phyloP scores from a whole-genome alignment of 768 basidiomycete species.

The Leccinum subgranulosum region DNA sequence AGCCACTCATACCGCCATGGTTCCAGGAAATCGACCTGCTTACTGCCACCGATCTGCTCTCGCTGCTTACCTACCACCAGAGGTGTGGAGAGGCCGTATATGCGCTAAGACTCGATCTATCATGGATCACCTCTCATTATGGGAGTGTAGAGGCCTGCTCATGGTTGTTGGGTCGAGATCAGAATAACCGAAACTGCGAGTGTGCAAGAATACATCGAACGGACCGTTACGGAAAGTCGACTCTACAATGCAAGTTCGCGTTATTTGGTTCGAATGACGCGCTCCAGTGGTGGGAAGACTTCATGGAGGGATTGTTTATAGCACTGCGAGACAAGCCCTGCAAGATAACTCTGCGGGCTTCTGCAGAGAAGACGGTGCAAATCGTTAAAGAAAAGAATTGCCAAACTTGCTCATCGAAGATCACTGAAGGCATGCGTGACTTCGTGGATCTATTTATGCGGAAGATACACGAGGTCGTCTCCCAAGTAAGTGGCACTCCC shows the following conservation, averaged over 20 bases:
- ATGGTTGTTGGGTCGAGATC: neutral
- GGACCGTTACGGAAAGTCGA: neutral
- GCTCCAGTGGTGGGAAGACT: constrained; percentile 23
- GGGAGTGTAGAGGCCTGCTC: neutral
- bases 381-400: neutral
- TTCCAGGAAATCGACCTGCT: constrained; percentile 28
- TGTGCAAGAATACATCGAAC: neutral
- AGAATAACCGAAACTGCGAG: neutral
- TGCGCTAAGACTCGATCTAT: neutral
- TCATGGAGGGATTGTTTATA: constrained; percentile 11
- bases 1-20: constrained; percentile 20
- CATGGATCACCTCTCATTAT: constrained; percentile 13
- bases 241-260: neutral
- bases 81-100: constrained; percentile 12
- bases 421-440: neutral
- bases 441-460: neutral
- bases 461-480: neutral
- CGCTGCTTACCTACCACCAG: constrained; percentile 20
- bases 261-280: neutral
- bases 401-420: neutral
- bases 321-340: constrained; percentile 20
- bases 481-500: neutral
- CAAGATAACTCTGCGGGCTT: constrained; percentile 1
- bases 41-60: constrained; percentile 21
- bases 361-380: constrained; percentile 2